Evolutionary conservation across 2,329 filamentous ascomycete species (phyloP).

Genomic region (Colletotrichum lini): DNA sequence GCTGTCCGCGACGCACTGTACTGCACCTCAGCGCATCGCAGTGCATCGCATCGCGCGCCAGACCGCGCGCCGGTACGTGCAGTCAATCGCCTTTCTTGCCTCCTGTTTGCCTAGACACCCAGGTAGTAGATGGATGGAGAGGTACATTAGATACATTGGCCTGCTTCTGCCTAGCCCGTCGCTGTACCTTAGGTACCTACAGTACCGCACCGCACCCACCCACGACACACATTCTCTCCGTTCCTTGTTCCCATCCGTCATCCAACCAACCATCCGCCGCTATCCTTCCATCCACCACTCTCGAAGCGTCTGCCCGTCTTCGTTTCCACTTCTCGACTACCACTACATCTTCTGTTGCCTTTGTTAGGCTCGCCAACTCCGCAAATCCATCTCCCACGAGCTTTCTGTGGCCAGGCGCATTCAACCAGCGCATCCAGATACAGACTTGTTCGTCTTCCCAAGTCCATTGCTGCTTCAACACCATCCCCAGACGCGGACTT

Average conservation of each 20-base stretch:
- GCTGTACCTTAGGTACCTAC: neutral
- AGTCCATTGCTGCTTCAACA: neutral
- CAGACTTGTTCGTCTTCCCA: neutral
- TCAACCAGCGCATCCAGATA: neutral
- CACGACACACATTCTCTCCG: neutral
- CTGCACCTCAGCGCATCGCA: slow-evolving; percentile 33
- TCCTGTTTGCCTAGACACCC: too few species aligned
- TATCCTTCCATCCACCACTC: slow-evolving; percentile 19
- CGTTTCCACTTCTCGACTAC: slow-evolving; percentile 15
- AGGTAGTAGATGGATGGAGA: neutral
- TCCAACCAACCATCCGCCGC: slow-evolving; percentile 4
- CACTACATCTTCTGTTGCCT: slow-evolving; percentile 1
- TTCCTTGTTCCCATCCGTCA: neutral
- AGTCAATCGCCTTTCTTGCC: slow-evolving; percentile 17
- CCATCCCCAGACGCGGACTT: neutral
- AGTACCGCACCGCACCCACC: neutral
- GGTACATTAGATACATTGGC: slow-evolving; percentile 9
- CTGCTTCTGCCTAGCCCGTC: neutral
- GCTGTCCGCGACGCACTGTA: slow-evolving; percentile 36
- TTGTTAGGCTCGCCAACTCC: slow-evolving; percentile 8
- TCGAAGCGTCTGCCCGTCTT: slow-evolving; percentile 31
- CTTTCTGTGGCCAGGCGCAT: neutral
- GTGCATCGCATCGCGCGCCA: slow-evolving; percentile 28
- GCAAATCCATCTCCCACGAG: slow-evolving; percentile 4
- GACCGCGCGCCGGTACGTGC: slow-evolving; percentile 36